phyloP scores from a whole-genome alignment of 345 rosid species.

The Lepidium didymum region DNA sequence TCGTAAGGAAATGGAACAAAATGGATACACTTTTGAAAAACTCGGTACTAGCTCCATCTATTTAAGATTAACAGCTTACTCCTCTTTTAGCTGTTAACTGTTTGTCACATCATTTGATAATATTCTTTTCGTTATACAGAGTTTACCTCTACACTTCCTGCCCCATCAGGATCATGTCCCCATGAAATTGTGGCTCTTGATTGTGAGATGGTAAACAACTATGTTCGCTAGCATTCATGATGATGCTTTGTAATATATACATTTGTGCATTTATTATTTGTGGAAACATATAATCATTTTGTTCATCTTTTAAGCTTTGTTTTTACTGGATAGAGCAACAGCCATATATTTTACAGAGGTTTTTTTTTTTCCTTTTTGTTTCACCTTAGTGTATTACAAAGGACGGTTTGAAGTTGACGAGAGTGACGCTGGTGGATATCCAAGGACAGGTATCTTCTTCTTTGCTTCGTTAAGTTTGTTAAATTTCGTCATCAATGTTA shows the following conservation, averaged over 20 bases:
- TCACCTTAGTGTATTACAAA: slow-evolving; percentile 62
- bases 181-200: slow-evolving; percentile 77
- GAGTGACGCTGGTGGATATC: slow-evolving; percentile 78
- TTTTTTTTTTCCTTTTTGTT: neutral
- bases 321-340: neutral
- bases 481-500: neutral
- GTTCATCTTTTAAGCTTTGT: neutral
- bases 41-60: slow-evolving; percentile 35
- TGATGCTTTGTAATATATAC: neutral
- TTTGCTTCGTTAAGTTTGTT: neutral
- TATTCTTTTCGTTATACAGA: slow-evolving; percentile 33
- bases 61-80: neutral
- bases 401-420: slow-evolving; percentile 85
- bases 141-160: slow-evolving; percentile 62
- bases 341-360: neutral
- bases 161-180: slow-evolving; percentile 49
- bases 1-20: slow-evolving; percentile 66
- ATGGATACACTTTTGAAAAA: slow-evolving; percentile 59
- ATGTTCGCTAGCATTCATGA: neutral
- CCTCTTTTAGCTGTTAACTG: neutral
- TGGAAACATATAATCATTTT: neutral
- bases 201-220: slow-evolving; percentile 78
- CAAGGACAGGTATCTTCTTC: slow-evolving; percentile 61
- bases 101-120: slow-evolving; percentile 8
- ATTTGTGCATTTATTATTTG: neutral